phyloP scores from a whole-genome alignment of 495 filamentous ascomycete genomes.

The Aspergillus campestris region DNA sequence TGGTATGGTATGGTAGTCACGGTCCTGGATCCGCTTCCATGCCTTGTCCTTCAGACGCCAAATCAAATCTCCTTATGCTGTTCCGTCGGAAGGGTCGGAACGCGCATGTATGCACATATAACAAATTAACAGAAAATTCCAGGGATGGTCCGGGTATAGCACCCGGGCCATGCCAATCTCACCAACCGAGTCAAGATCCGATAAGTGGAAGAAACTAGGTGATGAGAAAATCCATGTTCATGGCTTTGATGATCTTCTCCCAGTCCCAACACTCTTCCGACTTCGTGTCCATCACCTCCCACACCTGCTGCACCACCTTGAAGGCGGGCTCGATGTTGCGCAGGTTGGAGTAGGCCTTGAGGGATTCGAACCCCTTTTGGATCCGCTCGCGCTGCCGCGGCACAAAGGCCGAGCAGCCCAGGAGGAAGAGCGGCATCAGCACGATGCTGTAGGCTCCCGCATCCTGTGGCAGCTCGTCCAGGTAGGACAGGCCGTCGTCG shows the following conservation, averaged over 20 bases:
- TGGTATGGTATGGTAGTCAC: no score
- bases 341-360: constrained; percentile 70
- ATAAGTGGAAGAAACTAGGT: constrained; percentile 37
- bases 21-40: no score
- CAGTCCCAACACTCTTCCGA: constrained; percentile 82
- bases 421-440: constrained; percentile 78
- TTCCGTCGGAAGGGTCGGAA: no score
- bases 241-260: constrained; percentile 68
- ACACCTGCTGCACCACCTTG: constrained; percentile 69
- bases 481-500: constrained; percentile 62
- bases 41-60: no score
- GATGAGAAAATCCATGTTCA: constrained; percentile 77
- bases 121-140: no score
- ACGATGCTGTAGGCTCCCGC: constrained; percentile 67
- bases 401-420: constrained; percentile 80
- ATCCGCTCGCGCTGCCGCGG: constrained; percentile 61
- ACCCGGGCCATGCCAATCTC: no score
- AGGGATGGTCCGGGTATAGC: no score
- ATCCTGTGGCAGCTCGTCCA: constrained; percentile 53
- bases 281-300: constrained; percentile 71
- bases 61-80: no score
- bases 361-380: constrained; percentile 54
- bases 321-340: constrained; percentile 72
- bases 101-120: no score
- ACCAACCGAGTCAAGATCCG: constrained; percentile 5